phyloP scores from a whole-genome alignment of 2,329 filamentous ascomycete genomes.

The Akanthomyces muscarius region DNA sequence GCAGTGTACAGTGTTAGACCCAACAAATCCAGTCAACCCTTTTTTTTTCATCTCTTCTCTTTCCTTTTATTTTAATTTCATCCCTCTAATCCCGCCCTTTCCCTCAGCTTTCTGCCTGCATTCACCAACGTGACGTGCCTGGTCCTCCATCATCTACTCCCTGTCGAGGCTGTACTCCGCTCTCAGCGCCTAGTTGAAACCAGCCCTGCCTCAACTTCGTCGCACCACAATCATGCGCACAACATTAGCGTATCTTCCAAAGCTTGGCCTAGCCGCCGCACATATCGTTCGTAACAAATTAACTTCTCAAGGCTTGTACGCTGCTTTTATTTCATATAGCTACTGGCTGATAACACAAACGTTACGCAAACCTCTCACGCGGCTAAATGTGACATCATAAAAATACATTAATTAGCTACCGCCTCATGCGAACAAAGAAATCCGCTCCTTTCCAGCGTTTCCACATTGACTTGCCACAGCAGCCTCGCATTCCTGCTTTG shows the following conservation, averaged over 20 bases:
- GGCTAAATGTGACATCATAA: background rate
- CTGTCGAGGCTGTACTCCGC: background rate
- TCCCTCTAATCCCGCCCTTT: background rate
- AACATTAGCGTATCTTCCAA: background rate
- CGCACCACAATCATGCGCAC: constrained; percentile 1
- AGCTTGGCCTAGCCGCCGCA: background rate
- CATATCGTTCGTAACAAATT: background rate
- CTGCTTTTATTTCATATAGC: background rate
- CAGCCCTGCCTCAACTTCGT: constrained; percentile 3
- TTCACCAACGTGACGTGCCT: background rate
- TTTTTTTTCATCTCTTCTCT: background rate
- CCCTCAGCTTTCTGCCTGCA: background rate
- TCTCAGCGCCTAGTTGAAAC: constrained; percentile 10
- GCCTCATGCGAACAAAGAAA: background rate
- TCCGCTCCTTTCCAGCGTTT: background rate
- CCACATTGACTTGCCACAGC: too few species aligned
- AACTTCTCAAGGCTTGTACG: background rate
- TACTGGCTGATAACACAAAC: background rate
- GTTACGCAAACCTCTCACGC: background rate
- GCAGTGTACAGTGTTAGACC: constrained; percentile 5
- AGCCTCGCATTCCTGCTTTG: too few species aligned
- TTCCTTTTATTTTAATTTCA: background rate
- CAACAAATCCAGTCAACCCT: background rate
- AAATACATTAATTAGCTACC: constrained; percentile 10
- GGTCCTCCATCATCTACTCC: background rate